Conservation (phyloP, 305 asterid genomes). For the Fraxinus nigra region DNA sequence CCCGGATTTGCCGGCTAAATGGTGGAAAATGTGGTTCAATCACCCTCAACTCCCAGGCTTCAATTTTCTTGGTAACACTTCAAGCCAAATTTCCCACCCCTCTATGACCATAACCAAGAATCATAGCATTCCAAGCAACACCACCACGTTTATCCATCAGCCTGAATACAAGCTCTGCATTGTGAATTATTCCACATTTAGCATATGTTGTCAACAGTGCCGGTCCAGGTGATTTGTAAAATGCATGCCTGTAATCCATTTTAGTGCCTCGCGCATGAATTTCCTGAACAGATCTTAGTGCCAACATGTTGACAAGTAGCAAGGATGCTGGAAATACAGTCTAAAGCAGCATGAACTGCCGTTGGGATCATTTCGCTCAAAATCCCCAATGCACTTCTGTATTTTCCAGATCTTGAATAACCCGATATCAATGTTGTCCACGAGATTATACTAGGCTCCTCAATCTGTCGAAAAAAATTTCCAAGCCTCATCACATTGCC, state of each 20-base stretch:
- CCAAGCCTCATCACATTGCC: slow-evolving; percentile 37
- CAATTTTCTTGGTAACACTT: slow-evolving; percentile 29
- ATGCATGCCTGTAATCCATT: slow-evolving; percentile 9
- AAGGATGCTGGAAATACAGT: slow-evolving; percentile 38
- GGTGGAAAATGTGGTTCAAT: slow-evolving; percentile 33
- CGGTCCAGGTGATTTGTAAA: slow-evolving; percentile 40
- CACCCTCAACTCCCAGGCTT: slow-evolving; percentile 24
- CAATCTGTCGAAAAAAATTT: slow-evolving; percentile 27
- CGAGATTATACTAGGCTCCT: slow-evolving; percentile 38
- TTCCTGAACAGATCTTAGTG: slow-evolving; percentile 30
- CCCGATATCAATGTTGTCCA: slow-evolving; percentile 47
- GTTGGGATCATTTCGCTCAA: slow-evolving; percentile 28
- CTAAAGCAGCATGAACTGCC: slow-evolving; percentile 31
- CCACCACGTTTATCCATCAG: slow-evolving; percentile 34
- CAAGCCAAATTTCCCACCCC: slow-evolving; percentile 23
- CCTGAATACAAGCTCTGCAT: slow-evolving; percentile 28
- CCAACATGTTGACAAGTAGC: slow-evolving; percentile 32
- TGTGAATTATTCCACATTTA: slow-evolving; percentile 25
- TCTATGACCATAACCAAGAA: slow-evolving; percentile 31
- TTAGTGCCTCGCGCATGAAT: slow-evolving; percentile 42
- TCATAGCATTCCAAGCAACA: slow-evolving; percentile 42
- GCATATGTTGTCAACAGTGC: slow-evolving; percentile 33
- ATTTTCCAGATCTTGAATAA: slow-evolving; percentile 32
- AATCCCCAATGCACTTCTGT: slow-evolving; percentile 11
- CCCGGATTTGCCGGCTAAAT: slow-evolving; percentile 34